Evolutionary conservation across 1,139 yeast genomes (phyloP).

Genomic region (Dujonia santamariae): DNA sequence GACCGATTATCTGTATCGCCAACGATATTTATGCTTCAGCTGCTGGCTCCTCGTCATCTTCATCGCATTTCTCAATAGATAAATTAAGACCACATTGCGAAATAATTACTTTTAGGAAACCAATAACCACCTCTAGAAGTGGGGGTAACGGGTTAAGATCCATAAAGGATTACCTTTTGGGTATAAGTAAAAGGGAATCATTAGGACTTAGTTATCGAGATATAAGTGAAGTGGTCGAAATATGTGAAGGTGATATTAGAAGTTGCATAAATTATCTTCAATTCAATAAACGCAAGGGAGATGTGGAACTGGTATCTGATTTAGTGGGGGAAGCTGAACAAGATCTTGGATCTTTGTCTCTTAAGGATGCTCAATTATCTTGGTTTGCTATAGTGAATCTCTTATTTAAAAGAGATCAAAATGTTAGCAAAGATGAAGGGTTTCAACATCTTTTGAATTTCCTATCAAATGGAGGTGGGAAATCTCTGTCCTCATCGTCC

Average conservation of each 20-base stretch:
- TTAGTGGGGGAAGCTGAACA: neutral
- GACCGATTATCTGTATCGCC: slow-evolving; percentile 93
- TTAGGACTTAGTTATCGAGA: slow-evolving; percentile 32
- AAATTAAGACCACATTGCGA: slow-evolving; percentile 73
- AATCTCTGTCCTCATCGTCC: slow-evolving; percentile 42
- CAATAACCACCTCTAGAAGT: slow-evolving; percentile 41
- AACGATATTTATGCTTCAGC: slow-evolving; percentile 68
- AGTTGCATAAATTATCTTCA: slow-evolving; percentile 84
- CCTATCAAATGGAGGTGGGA: slow-evolving; percentile 35
- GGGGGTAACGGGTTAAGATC: slow-evolving; percentile 37
- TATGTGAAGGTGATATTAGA: slow-evolving; percentile 81
- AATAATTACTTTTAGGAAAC: slow-evolving; percentile 60
- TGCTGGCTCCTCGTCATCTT: slow-evolving; percentile 22
- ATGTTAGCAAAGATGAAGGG: slow-evolving; percentile 44
- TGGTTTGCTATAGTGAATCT: slow-evolving; percentile 62
- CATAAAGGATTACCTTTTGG: slow-evolving; percentile 38
- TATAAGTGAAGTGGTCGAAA: slow-evolving; percentile 55
- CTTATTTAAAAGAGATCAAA: slow-evolving; percentile 51
- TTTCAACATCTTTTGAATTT: slow-evolving; percentile 37
- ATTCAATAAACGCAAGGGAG: slow-evolving; percentile 42
- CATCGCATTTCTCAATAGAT: slow-evolving; percentile 40
- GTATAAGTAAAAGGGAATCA: slow-evolving; percentile 29
- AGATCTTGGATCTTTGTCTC: neutral
- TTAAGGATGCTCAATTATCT: slow-evolving; percentile 52
- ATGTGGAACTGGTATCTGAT: neutral